Conservation (phyloP, 495 filamentous ascomycete genomes). For the Saxophila tyrrhenica region DNA sequence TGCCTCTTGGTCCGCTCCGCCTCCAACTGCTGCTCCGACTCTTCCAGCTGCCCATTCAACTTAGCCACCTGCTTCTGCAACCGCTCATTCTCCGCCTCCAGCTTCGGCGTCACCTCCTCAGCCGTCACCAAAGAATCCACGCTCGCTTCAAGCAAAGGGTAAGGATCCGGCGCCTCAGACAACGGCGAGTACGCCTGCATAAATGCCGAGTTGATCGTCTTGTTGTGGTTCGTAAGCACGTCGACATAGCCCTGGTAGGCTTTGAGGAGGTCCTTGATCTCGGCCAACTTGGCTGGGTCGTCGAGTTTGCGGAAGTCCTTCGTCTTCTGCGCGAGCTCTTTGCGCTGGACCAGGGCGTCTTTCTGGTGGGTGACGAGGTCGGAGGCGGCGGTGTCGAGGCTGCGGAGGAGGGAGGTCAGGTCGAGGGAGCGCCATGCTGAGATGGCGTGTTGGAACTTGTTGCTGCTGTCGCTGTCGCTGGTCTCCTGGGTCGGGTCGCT, state of each 20-base stretch:
- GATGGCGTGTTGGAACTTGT: slow-evolving; percentile 92
- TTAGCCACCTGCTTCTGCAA: slow-evolving; percentile 65
- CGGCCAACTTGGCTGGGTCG: slow-evolving; percentile 72
- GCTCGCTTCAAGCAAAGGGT: slow-evolving; percentile 89
- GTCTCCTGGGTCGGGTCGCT: slow-evolving; percentile 1
- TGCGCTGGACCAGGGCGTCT: slow-evolving; percentile 84
- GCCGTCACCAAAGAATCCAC: slow-evolving; percentile 84
- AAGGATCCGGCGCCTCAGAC: slow-evolving; percentile 92
- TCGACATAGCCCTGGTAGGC: slow-evolving; percentile 98
- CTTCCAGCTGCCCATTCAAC: slow-evolving; percentile 86
- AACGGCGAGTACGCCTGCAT: slow-evolving; percentile 83
- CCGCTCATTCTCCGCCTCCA: slow-evolving; percentile 76
- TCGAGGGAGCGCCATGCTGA: slow-evolving; percentile 95
- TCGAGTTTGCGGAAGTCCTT: slow-evolving; percentile 96
- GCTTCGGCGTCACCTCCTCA: slow-evolving; percentile 79
- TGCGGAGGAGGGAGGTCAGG: slow-evolving; percentile 71
- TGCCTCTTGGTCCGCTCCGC: slow-evolving; percentile 60
- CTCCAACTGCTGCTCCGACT: slow-evolving; percentile 64
- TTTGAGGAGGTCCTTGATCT: slow-evolving; percentile 76
- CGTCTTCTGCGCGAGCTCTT: slow-evolving; percentile 95
- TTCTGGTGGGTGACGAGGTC: slow-evolving; percentile 88
- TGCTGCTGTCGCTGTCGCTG: slow-evolving; percentile 48
- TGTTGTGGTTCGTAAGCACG: slow-evolving; percentile 84
- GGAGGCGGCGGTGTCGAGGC: slow-evolving; percentile 78
- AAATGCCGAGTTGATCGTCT: slow-evolving; percentile 82